These are phyloP conservation scores for Raddia guianensis DNA, from an alignment of 176 grass and related monocot genomes.

Conservation along the genomic window DNA sequence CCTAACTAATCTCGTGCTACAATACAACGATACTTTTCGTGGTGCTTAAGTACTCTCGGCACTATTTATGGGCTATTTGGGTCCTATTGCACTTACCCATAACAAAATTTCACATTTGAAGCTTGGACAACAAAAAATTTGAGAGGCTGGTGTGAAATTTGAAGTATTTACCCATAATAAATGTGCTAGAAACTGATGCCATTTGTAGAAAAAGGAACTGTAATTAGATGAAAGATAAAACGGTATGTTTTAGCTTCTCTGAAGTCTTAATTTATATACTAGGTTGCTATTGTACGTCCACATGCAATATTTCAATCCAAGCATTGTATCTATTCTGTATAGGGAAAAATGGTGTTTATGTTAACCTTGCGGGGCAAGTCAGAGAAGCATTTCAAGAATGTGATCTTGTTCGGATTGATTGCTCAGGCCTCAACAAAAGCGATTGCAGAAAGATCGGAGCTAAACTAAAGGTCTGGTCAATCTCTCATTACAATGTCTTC, in stretches of 20 bases:
- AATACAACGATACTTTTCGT: too few species aligned
- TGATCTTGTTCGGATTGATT: slow-evolving; percentile 83
- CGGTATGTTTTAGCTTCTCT: slow-evolving; percentile 14
- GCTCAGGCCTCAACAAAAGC: slow-evolving; percentile 78
- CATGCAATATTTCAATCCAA: neutral
- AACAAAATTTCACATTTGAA: neutral
- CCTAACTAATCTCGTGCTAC: too few species aligned
- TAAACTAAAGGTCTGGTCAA: slow-evolving; percentile 74
- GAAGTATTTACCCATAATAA: neutral
- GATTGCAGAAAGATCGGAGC: slow-evolving; percentile 93
- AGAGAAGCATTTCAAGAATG: slow-evolving; percentile 94
- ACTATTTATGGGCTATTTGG: too few species aligned
- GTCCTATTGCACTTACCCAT: too few species aligned
- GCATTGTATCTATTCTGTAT: slow-evolving; percentile 21
- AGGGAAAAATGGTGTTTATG: slow-evolving; percentile 97
- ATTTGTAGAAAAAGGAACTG: neutral
- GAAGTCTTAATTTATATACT: neutral
- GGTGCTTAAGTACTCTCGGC: too few species aligned
- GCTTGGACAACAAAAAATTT: neutral
- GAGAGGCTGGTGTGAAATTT: neutral
- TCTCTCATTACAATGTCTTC: slow-evolving; percentile 22
- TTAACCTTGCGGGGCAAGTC: slow-evolving; percentile 70
- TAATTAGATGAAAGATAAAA: neutral
- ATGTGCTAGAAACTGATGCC: neutral
- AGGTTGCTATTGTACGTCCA: slow-evolving; percentile 15